Evolutionary conservation across 164 flowering plant genomes (phyloP).

Genomic region (Cinnamomum chago): DNA sequence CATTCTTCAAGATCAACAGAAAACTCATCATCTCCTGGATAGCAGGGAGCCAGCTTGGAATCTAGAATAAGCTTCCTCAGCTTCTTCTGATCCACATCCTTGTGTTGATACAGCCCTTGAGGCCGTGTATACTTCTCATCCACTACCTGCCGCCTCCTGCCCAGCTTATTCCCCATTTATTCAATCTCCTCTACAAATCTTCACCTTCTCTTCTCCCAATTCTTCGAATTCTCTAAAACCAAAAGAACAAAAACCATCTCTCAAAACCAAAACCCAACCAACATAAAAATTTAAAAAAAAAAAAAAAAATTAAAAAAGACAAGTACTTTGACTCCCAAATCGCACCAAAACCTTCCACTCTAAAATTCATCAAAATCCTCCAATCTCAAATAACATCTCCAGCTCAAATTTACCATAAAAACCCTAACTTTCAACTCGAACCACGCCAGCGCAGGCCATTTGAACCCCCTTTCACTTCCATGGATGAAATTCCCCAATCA

Average conservation of each 20-base stretch:
- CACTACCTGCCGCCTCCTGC: conserved; percentile 70
- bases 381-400: background rate
- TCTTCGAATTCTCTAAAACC: background rate
- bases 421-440: background rate
- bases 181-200: background rate
- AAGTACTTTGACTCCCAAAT: background rate
- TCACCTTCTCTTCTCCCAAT: background rate
- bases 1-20: conserved; percentile 60
- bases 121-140: conserved; percentile 88
- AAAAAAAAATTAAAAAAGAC: background rate
- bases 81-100: conserved; percentile 91
- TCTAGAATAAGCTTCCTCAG: conserved; percentile 87
- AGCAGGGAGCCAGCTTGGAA: conserved; percentile 93
- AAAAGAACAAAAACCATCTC: background rate
- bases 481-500: background rate
- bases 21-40: conserved; percentile 50
- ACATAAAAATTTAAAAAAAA: background rate
- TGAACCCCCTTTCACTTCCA: conserved; percentile 1
- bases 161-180: conserved; percentile 86
- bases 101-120: conserved; percentile 78
- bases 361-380: background rate
- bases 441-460: background rate
- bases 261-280: background rate
- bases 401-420: background rate
- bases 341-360: background rate